These are phyloP conservation scores for Grosmannia huntii DNA, from an alignment of 2,329 filamentous ascomycete species.

Conservation along the genomic window DNA sequence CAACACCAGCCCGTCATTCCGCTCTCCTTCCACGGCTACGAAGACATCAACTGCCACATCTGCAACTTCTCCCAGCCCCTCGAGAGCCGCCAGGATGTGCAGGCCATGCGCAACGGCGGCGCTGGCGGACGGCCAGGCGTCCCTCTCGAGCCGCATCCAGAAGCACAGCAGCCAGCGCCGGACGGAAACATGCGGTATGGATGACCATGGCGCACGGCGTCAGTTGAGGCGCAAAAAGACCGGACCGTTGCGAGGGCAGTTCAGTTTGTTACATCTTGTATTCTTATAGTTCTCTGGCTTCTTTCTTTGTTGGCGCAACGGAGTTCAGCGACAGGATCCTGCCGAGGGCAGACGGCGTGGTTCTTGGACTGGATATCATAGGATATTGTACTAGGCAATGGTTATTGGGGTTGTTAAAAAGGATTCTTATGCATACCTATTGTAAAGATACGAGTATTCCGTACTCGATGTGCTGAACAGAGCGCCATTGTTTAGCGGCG, in stretches of 20 bases:
- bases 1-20: conserved; percentile 51
- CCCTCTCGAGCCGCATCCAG: conserved; percentile 16
- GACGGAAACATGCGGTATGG: conserved; percentile 18
- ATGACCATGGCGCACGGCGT: conserved; percentile 3
- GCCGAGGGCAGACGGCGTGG: neutral
- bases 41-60: conserved; percentile 60
- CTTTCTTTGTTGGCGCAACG: neutral
- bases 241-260: neutral
- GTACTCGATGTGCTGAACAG: neutral
- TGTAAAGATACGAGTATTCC: too few species aligned
- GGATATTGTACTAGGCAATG: too few species aligned
- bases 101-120: conserved; percentile 30
- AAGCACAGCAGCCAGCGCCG: neutral
- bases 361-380: neutral
- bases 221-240: neutral
- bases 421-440: too few species aligned
- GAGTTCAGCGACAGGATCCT: neutral
- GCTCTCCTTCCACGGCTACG: conserved; percentile 52
- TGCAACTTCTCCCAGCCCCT: conserved; percentile 65
- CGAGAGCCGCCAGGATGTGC: conserved; percentile 42
- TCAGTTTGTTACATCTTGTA: too few species aligned
- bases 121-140: conserved; percentile 18
- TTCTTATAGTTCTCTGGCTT: neutral
- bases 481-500: neutral
- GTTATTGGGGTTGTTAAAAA: too few species aligned